Conservation (phyloP, 2,329 filamentous ascomycete genomes). For the Alternaria sp. region DNA sequence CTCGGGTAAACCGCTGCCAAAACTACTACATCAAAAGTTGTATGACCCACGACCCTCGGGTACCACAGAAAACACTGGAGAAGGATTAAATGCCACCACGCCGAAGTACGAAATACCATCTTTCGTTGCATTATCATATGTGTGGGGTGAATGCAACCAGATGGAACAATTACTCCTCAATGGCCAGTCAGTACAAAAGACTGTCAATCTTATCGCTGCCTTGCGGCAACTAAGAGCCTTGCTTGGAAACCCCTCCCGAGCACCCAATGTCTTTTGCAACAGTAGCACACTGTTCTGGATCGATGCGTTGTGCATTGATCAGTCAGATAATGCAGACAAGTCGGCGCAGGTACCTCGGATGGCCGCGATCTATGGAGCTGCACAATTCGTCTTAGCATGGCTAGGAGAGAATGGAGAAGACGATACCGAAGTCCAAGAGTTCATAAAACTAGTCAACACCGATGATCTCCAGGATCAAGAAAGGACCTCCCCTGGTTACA, state of each 20-base stretch:
- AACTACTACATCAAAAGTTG: accelerated
- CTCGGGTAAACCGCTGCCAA: neutral
- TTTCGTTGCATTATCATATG: neutral
- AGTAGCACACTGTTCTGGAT: neutral
- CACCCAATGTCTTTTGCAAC: neutral
- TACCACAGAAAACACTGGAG: too few species aligned
- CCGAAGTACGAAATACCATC: neutral
- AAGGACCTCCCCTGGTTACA: too few species aligned
- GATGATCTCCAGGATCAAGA: too few species aligned
- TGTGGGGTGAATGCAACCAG: neutral
- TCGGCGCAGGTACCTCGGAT: neutral
- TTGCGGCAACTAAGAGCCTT: neutral
- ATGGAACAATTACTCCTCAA: neutral
- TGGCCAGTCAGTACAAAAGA: neutral
- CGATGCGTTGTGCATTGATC: neutral
- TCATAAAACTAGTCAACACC: too few species aligned
- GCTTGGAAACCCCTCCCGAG: neutral
- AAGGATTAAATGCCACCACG: too few species aligned
- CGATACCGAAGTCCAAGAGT: neutral
- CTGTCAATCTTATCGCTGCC: neutral
- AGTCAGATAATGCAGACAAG: neutral
- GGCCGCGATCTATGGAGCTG: neutral
- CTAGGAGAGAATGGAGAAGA: neutral
- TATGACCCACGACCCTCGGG: neutral
- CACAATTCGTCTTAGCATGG: neutral